These are phyloP conservation scores for Phytophthora macrochlamydospora DNA, from an alignment of 352 stramenopile species.

Conservation along the genomic window DNA sequence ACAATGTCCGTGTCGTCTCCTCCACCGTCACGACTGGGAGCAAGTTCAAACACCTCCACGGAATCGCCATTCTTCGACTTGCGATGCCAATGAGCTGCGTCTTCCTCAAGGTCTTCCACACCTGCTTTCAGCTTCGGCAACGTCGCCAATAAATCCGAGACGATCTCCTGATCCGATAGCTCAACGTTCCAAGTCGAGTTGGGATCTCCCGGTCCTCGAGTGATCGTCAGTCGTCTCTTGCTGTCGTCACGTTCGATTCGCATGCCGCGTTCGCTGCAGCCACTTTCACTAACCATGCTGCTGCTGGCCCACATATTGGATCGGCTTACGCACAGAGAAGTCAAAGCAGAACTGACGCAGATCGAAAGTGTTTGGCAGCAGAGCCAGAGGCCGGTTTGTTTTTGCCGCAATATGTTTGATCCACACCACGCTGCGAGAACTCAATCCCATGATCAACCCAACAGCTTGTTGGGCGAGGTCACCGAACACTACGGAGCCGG, in stretches of 20 bases:
- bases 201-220: conserved; percentile 10
- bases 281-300: conserved; percentile 39
- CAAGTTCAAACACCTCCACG: conserved; percentile 56
- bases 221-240: conserved; percentile 30
- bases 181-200: conserved; percentile 24
- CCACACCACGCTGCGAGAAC: conserved; percentile 6
- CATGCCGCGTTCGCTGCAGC: conserved; percentile 27
- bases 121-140: conserved; percentile 50
- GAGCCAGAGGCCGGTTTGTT: conserved; percentile 23
- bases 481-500: conserved; percentile 8
- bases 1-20: conserved; percentile 60
- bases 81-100: conserved; percentile 43
- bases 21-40: conserved; percentile 32
- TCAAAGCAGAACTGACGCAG: conserved; percentile 27
- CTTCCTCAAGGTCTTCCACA: conserved; percentile 37
- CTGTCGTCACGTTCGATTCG: conserved; percentile 26
- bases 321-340: conserved; percentile 4
- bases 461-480: conserved; percentile 11
- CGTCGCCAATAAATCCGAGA: conserved; percentile 48
- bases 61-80: conserved; percentile 48
- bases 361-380: conserved; percentile 8
- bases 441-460: conserved; percentile 4
- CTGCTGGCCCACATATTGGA: conserved; percentile 38
- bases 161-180: conserved; percentile 48
- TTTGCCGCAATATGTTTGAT: conserved; percentile 1